phyloP scores from a whole-genome alignment of 75 land plant species.

The Cupressus sempervirens region DNA sequence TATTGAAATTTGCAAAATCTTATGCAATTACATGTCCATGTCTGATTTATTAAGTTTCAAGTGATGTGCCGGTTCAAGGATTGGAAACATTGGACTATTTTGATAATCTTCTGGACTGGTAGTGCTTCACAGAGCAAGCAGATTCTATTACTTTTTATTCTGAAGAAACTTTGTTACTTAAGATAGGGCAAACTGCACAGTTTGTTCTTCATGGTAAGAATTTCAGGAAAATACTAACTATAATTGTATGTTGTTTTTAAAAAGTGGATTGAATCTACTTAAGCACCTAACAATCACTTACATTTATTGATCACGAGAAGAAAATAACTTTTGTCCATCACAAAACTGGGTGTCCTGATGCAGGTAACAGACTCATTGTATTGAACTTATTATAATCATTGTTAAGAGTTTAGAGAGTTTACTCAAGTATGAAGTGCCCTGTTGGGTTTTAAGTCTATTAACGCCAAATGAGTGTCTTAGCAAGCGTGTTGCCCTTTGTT shows the following conservation, averaged over 20 bases:
- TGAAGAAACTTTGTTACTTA: slow-evolving; percentile 34
- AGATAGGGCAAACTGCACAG: not conserved
- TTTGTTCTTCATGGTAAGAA: not conserved
- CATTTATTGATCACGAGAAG: slow-evolving; percentile 65
- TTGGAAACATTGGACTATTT: slow-evolving; percentile 72
- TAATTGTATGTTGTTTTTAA: not conserved
- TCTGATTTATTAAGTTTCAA: slow-evolving; percentile 15
- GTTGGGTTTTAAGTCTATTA: too few relatives aligned
- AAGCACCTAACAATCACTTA: slow-evolving; percentile 42
- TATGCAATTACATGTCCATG: slow-evolving; percentile 2
- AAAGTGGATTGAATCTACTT: slow-evolving; percentile 17
- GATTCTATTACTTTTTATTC: slow-evolving; percentile 80
- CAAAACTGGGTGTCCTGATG: too few relatives aligned
- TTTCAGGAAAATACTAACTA: not conserved
- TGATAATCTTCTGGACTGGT: slow-evolving; percentile 51
- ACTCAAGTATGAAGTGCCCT: too few relatives aligned
- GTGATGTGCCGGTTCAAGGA: slow-evolving; percentile 76
- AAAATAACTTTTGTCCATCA: slow-evolving; percentile 52
- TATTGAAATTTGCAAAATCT: not conserved
- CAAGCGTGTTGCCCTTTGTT: too few relatives aligned
- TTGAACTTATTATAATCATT: too few relatives aligned
- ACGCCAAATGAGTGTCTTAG: too few relatives aligned
- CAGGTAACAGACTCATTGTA: too few relatives aligned
- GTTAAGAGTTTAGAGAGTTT: too few relatives aligned
- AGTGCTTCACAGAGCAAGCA: slow-evolving; percentile 74